These are phyloP conservation scores for Pugionium cornutum DNA, from an alignment of 345 rosid genomes.

Conservation along the genomic window DNA sequence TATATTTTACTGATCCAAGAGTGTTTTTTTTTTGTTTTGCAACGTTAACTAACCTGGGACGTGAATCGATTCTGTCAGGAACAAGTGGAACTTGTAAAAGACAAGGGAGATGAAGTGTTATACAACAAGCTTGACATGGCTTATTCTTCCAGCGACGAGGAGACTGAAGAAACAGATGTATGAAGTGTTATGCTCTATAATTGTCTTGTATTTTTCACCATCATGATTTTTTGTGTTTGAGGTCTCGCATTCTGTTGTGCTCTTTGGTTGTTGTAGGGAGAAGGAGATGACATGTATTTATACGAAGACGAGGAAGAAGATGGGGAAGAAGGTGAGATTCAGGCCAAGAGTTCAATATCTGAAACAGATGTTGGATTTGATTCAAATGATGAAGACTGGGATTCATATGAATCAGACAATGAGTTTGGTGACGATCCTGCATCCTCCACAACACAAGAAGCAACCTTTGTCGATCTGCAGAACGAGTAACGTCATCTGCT, in stretches of 20 bases:
- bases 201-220: background rate
- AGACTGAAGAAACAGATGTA: conserved; percentile 42
- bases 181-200: background rate
- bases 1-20: background rate
- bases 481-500: conserved; percentile 18
- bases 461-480: conserved; percentile 18
- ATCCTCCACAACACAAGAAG: conserved; percentile 20
- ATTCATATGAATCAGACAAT: conserved; percentile 28
- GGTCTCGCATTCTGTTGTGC: background rate
- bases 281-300: conserved; percentile 46
- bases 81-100: conserved; percentile 61
- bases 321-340: conserved; percentile 31
- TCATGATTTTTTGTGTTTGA: conserved; percentile 8
- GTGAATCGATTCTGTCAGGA: conserved; percentile 46
- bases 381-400: conserved; percentile 39
- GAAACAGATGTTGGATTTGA: conserved; percentile 26
- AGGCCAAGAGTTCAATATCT: conserved; percentile 21
- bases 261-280: conserved; percentile 46
- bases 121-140: conserved; percentile 65
- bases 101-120: conserved; percentile 55
- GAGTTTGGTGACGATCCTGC: conserved; percentile 24
- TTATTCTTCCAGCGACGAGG: conserved; percentile 64
- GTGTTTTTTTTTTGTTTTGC: background rate
- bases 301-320: conserved; percentile 41
- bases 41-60: conserved; percentile 18